phyloP scores from a whole-genome alignment of 192 early-diverging fungal species.

The Chytriomyces hyalinus region DNA sequence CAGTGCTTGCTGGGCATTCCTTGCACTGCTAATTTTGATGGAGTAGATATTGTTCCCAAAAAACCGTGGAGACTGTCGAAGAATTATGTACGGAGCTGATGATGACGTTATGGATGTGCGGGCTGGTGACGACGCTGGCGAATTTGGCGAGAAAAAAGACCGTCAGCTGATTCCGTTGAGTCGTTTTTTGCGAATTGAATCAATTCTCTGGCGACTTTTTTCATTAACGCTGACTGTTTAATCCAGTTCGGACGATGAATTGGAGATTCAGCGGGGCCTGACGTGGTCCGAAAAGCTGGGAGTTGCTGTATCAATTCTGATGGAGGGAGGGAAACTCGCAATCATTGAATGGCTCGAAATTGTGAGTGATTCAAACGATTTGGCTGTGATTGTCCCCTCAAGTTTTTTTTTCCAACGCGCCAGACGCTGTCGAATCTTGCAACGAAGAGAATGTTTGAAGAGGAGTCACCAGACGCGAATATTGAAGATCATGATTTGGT shows the following conservation, averaged over 20 bases:
- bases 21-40: neutral
- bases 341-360: constrained; percentile 51
- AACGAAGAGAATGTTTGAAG: constrained; percentile 38
- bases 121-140: constrained; percentile 6
- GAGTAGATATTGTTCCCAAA: constrained; percentile 56
- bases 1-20: neutral
- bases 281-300: constrained; percentile 55
- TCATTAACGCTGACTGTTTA: neutral
- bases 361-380: neutral
- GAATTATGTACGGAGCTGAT: constrained; percentile 44
- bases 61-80: constrained; percentile 41
- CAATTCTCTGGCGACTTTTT: neutral
- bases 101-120: constrained; percentile 37
- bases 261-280: constrained; percentile 32
- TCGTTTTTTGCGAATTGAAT: neutral
- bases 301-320: constrained; percentile 52
- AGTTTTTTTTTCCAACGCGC: neutral
- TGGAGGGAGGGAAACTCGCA: constrained; percentile 44
- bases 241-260: constrained; percentile 30
- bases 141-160: constrained; percentile 30
- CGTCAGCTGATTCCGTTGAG: neutral
- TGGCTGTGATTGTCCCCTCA: neutral
- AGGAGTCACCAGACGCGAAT: constrained; percentile 41
- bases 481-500: constrained; percentile 45
- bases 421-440: constrained; percentile 52